A percentile compares a stretch with the other conserved stretches of the same genome.
phyloP scores from a whole-genome alignment of 2,329 filamentous ascomycete genomes.

The Sporothrix pallida region DNA sequence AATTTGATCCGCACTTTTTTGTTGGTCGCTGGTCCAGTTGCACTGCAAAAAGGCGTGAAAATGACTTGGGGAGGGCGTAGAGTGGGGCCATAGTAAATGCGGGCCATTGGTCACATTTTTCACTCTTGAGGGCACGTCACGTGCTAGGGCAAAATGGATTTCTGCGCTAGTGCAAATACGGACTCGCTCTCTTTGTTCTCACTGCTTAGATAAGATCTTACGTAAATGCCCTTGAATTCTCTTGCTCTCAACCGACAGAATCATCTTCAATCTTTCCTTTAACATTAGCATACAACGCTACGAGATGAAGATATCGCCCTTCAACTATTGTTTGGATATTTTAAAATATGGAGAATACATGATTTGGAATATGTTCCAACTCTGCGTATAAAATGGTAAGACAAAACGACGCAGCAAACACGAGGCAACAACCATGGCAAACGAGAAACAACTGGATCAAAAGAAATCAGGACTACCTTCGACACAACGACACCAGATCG shows the following conservation, averaged over 20 bases:
- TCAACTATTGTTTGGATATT: too few relatives aligned
- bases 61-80: slow-evolving; percentile 12
- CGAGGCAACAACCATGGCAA: not conserved
- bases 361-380: too few relatives aligned
- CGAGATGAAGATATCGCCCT: too few relatives aligned
- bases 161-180: not conserved
- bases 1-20: slow-evolving; percentile 33
- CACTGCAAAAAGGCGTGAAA: not conserved
- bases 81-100: not conserved
- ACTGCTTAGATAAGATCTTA: slow-evolving; percentile 11
- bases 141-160: slow-evolving; percentile 33
- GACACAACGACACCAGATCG: too few relatives aligned
- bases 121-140: slow-evolving; percentile 21
- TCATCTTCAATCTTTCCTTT: not conserved
- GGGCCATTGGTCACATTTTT: not conserved
- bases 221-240: slow-evolving; percentile 22
- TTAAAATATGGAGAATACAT: too few relatives aligned
- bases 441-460: not conserved
- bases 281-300: not conserved
- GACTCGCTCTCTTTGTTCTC: not conserved
- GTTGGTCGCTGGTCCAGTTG: slow-evolving; percentile 6
- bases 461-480: not conserved
- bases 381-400: too few relatives aligned
- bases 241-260: not conserved
- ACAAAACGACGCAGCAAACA: not conserved